A percentile compares a stretch with the other conserved stretches of the same genome.
Evolutionary conservation across 345 rosid species (phyloP).

Genomic region (sweet orange (Citrus sinensis)): DVS_A1.0 CM039166.1:1715501-1716000

Average conservation of each 20-base stretch:
- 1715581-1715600: slow-evolving; percentile 58
- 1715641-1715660: slow-evolving; percentile 74
- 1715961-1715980: slow-evolving; percentile 83
- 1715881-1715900: slow-evolving; percentile 55
- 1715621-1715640: slow-evolving; percentile 89
- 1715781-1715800: slow-evolving; percentile 59
- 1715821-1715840: slow-evolving; percentile 65
- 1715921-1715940: slow-evolving; percentile 73
- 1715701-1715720: slow-evolving; percentile 79
- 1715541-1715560: slow-evolving; percentile 72
- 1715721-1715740: slow-evolving; percentile 80
- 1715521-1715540: slow-evolving; percentile 87
- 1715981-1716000: slow-evolving; percentile 72
- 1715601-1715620: slow-evolving; percentile 69
- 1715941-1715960: slow-evolving; percentile 58
- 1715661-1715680: slow-evolving; percentile 79
- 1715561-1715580: slow-evolving; percentile 60
- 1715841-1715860: slow-evolving; percentile 84
- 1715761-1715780: slow-evolving; percentile 85
- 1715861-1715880: slow-evolving; percentile 83
- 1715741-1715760: slow-evolving; percentile 84
- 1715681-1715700: slow-evolving; percentile 75
- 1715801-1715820: slow-evolving; percentile 62
- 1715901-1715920: slow-evolving; percentile 77
- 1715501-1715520: slow-evolving; percentile 70